phyloP scores from a whole-genome alignment of 1,284 basidiomycete genomes.

The Tilletia caries region DNA sequence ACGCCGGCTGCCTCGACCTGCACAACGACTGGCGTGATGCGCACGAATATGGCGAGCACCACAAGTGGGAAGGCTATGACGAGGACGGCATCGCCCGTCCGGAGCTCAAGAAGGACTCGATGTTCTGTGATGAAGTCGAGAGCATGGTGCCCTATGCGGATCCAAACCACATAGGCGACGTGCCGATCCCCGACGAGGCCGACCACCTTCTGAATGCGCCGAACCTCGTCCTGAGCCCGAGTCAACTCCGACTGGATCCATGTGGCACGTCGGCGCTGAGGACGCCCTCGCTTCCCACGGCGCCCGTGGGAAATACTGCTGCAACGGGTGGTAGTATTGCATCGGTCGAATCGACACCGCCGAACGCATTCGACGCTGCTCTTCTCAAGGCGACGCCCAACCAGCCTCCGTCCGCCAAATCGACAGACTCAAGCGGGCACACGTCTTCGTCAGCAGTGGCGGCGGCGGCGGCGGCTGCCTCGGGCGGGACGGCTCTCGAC shows the following conservation, averaged over 20 bases:
- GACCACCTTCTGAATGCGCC: conserved; percentile 19
- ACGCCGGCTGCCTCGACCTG: conserved; percentile 40
- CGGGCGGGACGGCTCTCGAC: no score
- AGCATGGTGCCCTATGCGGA: conserved; percentile 11
- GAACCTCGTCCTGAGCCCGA: conserved; percentile 16
- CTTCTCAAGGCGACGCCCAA: background rate
- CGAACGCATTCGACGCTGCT: conserved; percentile 6
- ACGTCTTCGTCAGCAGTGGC: background rate
- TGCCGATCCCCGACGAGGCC: conserved; percentile 17
- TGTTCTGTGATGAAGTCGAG: conserved; percentile 19
- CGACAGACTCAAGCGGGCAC: background rate
- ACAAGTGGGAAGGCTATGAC: conserved; percentile 8
- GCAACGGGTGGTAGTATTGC: background rate
- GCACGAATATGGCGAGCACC: conserved; percentile 7
- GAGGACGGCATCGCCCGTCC: conserved; percentile 9
- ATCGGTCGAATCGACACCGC: background rate
- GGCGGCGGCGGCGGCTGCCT: background rate
- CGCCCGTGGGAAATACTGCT: background rate
- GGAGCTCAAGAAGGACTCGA: background rate
- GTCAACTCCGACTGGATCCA: conserved; percentile 2
- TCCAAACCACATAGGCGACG: conserved; percentile 13
- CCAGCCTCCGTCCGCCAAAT: background rate
- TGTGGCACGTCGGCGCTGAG: background rate
- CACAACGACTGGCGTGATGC: conserved; percentile 37
- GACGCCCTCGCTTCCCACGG: conserved; percentile 3